Base-by-base conservation (phyloP, 192 early-diverging fungal species). In the Bifiguratus adelaidae region DNA sequence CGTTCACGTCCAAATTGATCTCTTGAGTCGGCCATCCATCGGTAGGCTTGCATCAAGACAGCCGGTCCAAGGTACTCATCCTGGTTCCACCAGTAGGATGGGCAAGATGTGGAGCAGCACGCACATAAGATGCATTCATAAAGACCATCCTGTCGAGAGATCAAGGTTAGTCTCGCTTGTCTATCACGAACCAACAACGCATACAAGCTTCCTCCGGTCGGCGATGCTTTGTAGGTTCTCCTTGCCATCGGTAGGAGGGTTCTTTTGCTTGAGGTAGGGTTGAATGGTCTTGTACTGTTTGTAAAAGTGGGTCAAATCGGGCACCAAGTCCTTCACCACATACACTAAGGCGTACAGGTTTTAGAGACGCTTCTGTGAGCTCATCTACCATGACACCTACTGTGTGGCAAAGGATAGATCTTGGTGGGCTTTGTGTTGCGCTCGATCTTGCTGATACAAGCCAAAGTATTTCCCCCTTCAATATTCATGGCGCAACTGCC, bases 401-500 rank as follows among this genome's bases (percentile, higher is more conserved):
- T 91, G 73, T 97, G 91, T 45, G 94, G 94, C 57, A 97, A 75
- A 30, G 94, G 94, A 71, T 97, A 95, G 63, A 97, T 88, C 71
- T 90, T 89, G 60, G 73, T 58, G 19, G 71, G 57, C 72, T 78
- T 80, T 29, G 66, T 52, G 54, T 77, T 67, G 21, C 83, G 73
- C 38, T 92, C 79, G 50, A 97, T 92, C 48, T 88, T 83, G 60
- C 71, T 74, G 44, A 95, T 77, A 70, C 91, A 97, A 13, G 94
- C 94, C 33, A 97, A 73, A 16, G 91, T 97, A 76, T 97, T 97
- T 15, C 64, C 70, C 47, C 94, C 94, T 61, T 86, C 82, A 64
- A 97, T 97, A 79, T 97, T 97, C 94, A 97, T 97, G 42, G 94
- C 84, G 56, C 94, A 97, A 36, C 89, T 92, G 46, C 93, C 93